Evolutionary conservation across 2,329 filamentous ascomycete species (phyloP), one percentile per base, ranked within the genome.

Genomic region (Zasmidium angulare): DNA sequence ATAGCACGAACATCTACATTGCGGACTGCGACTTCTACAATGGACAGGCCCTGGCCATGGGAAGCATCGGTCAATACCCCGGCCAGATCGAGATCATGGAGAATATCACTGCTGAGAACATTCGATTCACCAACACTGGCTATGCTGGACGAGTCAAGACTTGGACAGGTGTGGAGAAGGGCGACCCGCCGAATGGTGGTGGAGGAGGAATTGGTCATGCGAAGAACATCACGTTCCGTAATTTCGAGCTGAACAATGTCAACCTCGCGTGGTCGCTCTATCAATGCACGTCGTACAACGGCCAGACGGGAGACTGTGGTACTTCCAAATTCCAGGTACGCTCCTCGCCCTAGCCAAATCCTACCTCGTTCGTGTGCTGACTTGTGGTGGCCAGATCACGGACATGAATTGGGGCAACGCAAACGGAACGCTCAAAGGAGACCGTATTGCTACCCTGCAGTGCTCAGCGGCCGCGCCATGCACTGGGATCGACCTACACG

Each of bases 181-280:
- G 81, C n/a, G 81, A 78, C 53, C 81, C 82, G 1, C 83, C 83
- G 1, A 86, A 87, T 63, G 83, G 84, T 17, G 84, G 83, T 1
- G 83, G 83, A 12, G 84, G 81, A 19, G 84, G 84, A 1, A 66
- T 80, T 0, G 83, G 83, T 6, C 76, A 70, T 53, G 73, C 72
- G 1, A 66, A 71, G 19, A 75, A 77, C 46, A 69, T 80, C 47
- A 64, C 62, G 12, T 72, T 76, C 57, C 70, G 66, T 22, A 71
- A 80, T 57, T 70, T 71, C 51, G 49, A 60, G 6, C 49, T 72
- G 2, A 46, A 64, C 20, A 62, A 69, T 51, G 65, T 66, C 24
- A 66, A 62, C 9, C 57, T 65, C 2, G 63, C 66, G 9, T 72
- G 68, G 51, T 62, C 64, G 1, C 65, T 72, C 47, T 68, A 67